Percentiles rank a stretch among this genome's conserved stretches.
phyloP scores from a whole-genome alignment of 441 rosid genomes.

The Aquilaria agallochum region DNA sequence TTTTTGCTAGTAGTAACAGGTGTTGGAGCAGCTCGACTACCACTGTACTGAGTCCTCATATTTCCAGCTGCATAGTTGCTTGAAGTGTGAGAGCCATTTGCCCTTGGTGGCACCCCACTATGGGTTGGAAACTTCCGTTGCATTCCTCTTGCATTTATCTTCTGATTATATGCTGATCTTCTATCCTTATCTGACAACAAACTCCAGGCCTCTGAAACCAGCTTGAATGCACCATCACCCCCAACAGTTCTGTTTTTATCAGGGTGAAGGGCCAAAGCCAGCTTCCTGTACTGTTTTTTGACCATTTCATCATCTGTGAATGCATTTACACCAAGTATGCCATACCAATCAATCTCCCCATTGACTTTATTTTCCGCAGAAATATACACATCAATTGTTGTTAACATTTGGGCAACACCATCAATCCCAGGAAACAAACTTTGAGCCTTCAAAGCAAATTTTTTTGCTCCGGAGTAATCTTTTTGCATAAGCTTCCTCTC shows the following conservation, averaged over 20 bases:
- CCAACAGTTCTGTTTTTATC: conserved; percentile 84
- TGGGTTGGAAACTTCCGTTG: conserved; percentile 34
- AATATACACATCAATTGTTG: conserved; percentile 55
- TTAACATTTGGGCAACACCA: conserved; percentile 64
- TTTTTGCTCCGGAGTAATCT: conserved; percentile 73
- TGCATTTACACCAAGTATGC: conserved; percentile 67
- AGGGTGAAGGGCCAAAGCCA: conserved; percentile 86
- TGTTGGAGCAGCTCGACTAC: conserved; percentile 15
- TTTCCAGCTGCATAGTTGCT: conserved; percentile 24
- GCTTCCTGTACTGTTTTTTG: conserved; percentile 69
- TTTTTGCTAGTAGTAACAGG: conserved; percentile 24
- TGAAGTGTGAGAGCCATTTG: conserved; percentile 48
- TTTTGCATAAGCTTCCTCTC: conserved; percentile 68
- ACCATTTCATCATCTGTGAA: conserved; percentile 65
- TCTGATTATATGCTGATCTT: conserved; percentile 57
- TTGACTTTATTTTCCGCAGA: conserved; percentile 59
- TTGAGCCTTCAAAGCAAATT: conserved; percentile 79
- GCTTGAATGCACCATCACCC: conserved; percentile 86
- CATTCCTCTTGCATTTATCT: conserved; percentile 31
- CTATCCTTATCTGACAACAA: conserved; percentile 62
- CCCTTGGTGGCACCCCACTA: conserved; percentile 32
- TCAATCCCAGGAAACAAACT: conserved; percentile 71
- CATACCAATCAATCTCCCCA: conserved; percentile 85
- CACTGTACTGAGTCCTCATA: conserved; percentile 27
- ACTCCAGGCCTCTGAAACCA: conserved; percentile 85